Evolutionary conservation across 2,329 filamentous ascomycete species (phyloP), one percentile per base, ranked within the genome.

Genomic region (Cryphonectria naterciae): DNA sequence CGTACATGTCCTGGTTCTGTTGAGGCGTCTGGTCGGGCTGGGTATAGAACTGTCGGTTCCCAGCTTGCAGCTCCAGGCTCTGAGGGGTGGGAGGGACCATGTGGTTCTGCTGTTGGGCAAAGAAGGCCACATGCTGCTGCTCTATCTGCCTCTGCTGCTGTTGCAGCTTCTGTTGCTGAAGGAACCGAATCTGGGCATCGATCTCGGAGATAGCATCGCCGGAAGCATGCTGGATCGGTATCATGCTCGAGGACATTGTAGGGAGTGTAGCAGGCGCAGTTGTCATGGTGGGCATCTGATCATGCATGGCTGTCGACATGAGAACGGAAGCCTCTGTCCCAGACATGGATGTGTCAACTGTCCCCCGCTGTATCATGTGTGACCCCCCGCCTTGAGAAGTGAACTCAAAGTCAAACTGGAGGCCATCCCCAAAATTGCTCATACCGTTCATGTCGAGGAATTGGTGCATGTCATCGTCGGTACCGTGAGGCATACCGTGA

Each of bases 31-130:
- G 84, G 69, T 88, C 85, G 54, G 89, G 84, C 61, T 88, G 86
- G 68, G 88, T 79, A 15, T 64, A 56, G 77, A 91, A 94, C 74
- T 85, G 87, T 79, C 75, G 84, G 76, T 77, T 87, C 74, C 82
- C 88, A 77, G 83, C 87, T 79, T 92, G 90, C 81, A 95, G 88
- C 77, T 95, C 92, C 37, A 94, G 85, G 78, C 93, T 95, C 78
- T 92, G 93, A 0, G 93, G 93, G 19, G 93, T 96, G 2, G 92
- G 92, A 7, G 93, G 93, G 10, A 94, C 88, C 67, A 92, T 89
- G 71, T 86, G 85, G 73, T 85, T 86, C 71, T 87, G 84, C 67
- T 80, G 86, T 69, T 81, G 85, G 11, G 82, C 79, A 76, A 86
- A 90, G 76, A 85, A 88, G 68, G 85, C 85, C 17, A 80, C 83